Conservation (phyloP, 2,329 filamentous ascomycete species). For the Ceratocystis cubensis region DNA sequence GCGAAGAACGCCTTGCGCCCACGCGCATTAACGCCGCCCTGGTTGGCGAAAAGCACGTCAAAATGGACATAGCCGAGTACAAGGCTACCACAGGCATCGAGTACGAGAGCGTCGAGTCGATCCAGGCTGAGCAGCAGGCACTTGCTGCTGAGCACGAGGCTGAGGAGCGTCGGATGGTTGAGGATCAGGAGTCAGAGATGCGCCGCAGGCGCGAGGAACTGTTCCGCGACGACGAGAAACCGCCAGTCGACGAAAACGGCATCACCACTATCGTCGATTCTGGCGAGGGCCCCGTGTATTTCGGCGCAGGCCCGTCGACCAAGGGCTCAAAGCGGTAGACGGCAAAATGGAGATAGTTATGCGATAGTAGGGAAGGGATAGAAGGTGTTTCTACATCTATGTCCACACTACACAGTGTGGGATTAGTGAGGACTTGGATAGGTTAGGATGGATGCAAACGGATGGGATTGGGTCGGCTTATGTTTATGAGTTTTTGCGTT, state of each 20-base stretch:
- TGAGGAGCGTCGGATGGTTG: slow-evolving; percentile 32
- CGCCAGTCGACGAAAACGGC: neutral
- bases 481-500: neutral
- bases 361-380: neutral
- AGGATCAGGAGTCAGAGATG: slow-evolving; percentile 38
- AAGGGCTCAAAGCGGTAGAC: neutral
- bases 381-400: neutral
- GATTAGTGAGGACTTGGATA: neutral
- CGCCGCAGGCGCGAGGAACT: slow-evolving; percentile 38
- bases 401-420: neutral
- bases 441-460: neutral
- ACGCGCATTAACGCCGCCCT: slow-evolving; percentile 51
- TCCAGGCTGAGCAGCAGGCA: slow-evolving; percentile 43
- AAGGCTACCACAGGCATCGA: slow-evolving; percentile 40
- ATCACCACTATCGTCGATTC: slow-evolving; percentile 2
- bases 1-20: slow-evolving; percentile 59
- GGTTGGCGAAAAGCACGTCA: slow-evolving; percentile 44
- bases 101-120: slow-evolving; percentile 43
- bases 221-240: slow-evolving; percentile 31
- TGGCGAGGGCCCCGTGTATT: slow-evolving; percentile 3
- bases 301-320: neutral
- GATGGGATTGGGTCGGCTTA: neutral
- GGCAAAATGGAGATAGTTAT: neutral
- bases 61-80: slow-evolving; percentile 50
- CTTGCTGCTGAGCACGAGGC: slow-evolving; percentile 36